Evolutionary conservation across 306 rosid species (phyloP), one percentile per base, ranked within the genome.

Genomic region (Vachellia pachyceras): DNA sequence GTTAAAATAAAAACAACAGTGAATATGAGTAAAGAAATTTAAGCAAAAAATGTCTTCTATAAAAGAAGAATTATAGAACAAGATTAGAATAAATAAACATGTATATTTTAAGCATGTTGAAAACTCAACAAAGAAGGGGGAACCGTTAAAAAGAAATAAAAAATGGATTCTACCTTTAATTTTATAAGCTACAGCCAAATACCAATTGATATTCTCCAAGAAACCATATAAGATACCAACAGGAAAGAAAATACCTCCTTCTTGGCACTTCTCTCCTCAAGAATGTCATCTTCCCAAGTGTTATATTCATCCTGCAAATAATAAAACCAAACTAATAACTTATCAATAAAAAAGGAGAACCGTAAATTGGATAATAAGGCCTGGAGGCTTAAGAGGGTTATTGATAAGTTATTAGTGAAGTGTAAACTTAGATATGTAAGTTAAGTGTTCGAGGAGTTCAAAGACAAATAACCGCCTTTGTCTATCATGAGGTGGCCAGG

Each of bases 201-300:
- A 77, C 10, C 64, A 45, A 85, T 50, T 42, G 54, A 41, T 78
- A 63, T 73, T 52, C 66, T 61, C 77, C 6, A 39, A 49, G 69
- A 73, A 69, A 69, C 74, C 36, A 69, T 42, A 47, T 6, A 45
- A 42, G 33, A 69, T 22, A 44, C 39, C 17, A 47, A 69, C 39
- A 41, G 12, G 39, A 68, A 71, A 69, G 52, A 61, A 87, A 87
- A 80, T 84, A 94, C 97, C 94, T 86, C 79, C 72, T 76, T 79
- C 46, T 75, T 64, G 57, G 84, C 82, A 82, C 75, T 73, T 69
- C 64, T 78, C 50, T 75, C 86, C 71, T 80, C 67, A 78, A 50
- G 80, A 66, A 78, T 68, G 74, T 91, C 88, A 88, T 92, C 97
- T 77, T 91, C 98, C 97, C 98, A 92, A 13, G 90, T 84, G 57